phyloP scores from a whole-genome alignment of 805 yeast species.

The Metschnikowia baotianmanensis region DNA sequence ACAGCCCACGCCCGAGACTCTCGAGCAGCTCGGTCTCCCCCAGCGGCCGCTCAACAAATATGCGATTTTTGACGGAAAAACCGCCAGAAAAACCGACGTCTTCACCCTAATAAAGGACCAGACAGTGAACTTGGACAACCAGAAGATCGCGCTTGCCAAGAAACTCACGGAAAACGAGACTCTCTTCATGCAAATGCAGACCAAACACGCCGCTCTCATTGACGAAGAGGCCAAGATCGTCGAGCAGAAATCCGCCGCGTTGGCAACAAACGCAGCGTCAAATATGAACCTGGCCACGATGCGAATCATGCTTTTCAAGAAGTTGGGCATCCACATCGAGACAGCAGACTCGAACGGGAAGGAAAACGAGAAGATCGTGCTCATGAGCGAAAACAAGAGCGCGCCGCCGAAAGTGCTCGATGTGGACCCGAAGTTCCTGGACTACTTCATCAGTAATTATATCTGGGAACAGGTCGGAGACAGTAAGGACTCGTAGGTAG shows the following conservation, averaged over 20 bases:
- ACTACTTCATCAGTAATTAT: conserved; percentile 68
- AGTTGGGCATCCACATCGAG: conserved; percentile 55
- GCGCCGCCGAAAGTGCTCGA: conserved; percentile 50
- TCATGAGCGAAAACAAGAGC: conserved; percentile 44
- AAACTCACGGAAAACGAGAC: conserved; percentile 49
- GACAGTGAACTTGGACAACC: conserved; percentile 38
- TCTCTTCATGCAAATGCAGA: conserved; percentile 34
- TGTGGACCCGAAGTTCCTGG: conserved; percentile 55
- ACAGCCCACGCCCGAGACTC: conserved; percentile 22
- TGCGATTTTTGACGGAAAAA: conserved; percentile 1
- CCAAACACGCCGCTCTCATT: conserved; percentile 35
- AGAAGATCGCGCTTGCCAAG: conserved; percentile 51
- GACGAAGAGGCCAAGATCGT: conserved; percentile 38
- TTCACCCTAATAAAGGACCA: conserved; percentile 27
- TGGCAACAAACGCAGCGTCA: conserved; percentile 28
- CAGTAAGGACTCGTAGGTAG: neutral
- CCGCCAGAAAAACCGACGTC: conserved; percentile 16
- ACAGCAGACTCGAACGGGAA: conserved; percentile 10
- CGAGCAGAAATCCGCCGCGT: conserved; percentile 26
- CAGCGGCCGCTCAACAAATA: conserved; percentile 24
- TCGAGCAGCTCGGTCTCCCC: conserved; percentile 20
- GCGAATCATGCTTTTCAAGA: conserved; percentile 58
- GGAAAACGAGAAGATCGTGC: conserved; percentile 41
- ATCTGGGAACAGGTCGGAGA: conserved; percentile 64
- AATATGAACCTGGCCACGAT: conserved; percentile 46